Evolutionary conservation across 2,329 filamentous ascomycete genomes (phyloP).

Genomic region (Helicocarpus griseus): DNA sequence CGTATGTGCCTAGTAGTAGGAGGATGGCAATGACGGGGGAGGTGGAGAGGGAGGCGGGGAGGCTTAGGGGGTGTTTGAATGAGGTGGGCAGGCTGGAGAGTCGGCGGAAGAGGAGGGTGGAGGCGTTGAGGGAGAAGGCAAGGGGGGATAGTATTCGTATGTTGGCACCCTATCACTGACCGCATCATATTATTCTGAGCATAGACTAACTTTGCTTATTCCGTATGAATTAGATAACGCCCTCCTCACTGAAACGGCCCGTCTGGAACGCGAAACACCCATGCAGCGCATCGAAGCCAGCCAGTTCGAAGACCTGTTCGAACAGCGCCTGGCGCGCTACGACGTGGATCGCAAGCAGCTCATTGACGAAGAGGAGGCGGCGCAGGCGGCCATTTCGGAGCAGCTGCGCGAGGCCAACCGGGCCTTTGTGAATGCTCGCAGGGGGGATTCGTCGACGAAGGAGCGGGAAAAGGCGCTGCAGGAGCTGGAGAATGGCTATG

Average conservation of each 20-base stretch:
- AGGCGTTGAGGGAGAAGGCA: constrained; percentile 66
- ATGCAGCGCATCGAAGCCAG: constrained; percentile 75
- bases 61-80: constrained; percentile 70
- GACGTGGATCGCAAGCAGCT: constrained; percentile 66
- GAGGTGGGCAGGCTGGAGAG: constrained; percentile 78
- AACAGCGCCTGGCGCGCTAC: constrained; percentile 70
- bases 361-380: constrained; percentile 54
- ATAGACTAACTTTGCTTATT: background rate
- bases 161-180: background rate
- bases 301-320: constrained; percentile 88
- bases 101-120: constrained; percentile 66
- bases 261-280: constrained; percentile 76
- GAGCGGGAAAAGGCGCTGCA: constrained; percentile 84
- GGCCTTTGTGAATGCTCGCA: constrained; percentile 64
- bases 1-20: constrained; percentile 79
- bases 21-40: constrained; percentile 68
- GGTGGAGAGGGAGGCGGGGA: constrained; percentile 68
- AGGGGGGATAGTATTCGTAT: constrained; percentile 75
- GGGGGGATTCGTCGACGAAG: constrained; percentile 54
- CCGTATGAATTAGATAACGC: constrained; percentile 50
- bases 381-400: constrained; percentile 63
- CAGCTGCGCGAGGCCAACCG: constrained; percentile 67
- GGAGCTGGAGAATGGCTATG: constrained; percentile 78
- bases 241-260: constrained; percentile 70
- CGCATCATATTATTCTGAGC: background rate